These are phyloP conservation scores for Parietichytrium sp. DNA, from an alignment of 108 stramenopile genomes.

Conservation along the genomic window DNA sequence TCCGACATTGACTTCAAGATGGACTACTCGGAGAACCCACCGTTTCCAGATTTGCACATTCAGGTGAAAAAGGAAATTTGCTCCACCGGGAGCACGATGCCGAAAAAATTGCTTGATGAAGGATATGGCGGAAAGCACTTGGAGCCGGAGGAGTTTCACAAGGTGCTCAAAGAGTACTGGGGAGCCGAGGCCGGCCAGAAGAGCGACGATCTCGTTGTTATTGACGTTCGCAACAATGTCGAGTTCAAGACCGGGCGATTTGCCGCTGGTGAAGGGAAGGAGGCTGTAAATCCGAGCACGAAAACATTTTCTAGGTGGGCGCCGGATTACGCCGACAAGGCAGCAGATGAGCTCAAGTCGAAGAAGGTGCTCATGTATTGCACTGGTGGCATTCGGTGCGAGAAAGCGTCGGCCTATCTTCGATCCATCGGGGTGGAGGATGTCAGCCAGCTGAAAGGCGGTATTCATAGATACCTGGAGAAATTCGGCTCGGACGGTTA, in stretches of 20 bases:
- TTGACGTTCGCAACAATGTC: conserved; percentile 46
- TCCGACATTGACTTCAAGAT: conserved; percentile 46
- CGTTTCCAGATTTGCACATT: conserved; percentile 34
- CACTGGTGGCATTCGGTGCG: conserved; percentile 56
- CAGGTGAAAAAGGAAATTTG: conserved; percentile 25
- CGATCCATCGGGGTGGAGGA: conserved; percentile 8
- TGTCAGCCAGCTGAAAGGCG: conserved; percentile 78
- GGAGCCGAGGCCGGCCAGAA: neutral
- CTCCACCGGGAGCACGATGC: neutral
- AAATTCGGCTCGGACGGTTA: conserved; percentile 72
- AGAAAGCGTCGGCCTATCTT: conserved; percentile 32
- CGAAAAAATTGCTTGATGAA: neutral
- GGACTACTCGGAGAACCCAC: neutral
- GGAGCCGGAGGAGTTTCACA: neutral
- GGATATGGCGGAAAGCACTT: neutral
- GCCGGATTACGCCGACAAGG: neutral
- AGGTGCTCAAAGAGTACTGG: neutral
- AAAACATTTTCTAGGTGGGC: neutral
- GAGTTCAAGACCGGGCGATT: conserved; percentile 45
- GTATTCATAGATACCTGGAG: conserved; percentile 90
- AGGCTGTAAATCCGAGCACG: neutral
- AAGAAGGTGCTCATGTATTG: conserved; percentile 50
- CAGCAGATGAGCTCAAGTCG: neutral
- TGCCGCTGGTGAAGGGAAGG: neutral
- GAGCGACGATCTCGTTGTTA: conserved; percentile 24